A percentile compares a stretch with the other conserved stretches of the same genome.
phyloP scores from a whole-genome alignment of 768 basidiomycete species.

The Leccinum aurantiacum region DNA sequence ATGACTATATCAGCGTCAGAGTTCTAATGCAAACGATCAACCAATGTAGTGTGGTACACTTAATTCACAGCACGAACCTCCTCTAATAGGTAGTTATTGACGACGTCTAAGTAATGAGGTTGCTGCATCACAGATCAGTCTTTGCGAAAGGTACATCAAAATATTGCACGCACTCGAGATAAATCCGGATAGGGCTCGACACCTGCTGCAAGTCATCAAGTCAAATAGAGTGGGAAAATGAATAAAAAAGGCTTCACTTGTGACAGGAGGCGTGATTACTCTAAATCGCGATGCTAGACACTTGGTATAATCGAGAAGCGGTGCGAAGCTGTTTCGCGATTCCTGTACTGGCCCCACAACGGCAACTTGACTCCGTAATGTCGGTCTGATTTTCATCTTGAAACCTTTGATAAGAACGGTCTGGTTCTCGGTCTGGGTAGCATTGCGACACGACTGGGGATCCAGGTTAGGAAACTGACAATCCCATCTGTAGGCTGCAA shows the following conservation, averaged over 20 bases:
- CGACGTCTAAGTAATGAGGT: conserved; percentile 5
- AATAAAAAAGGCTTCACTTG: background rate
- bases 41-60: no score
- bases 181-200: background rate
- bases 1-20: no score
- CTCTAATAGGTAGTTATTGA: conserved; percentile 11
- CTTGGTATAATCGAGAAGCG: background rate
- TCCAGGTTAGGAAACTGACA: background rate
- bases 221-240: no score
- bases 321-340: no score
- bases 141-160: background rate
- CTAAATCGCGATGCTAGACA: background rate
- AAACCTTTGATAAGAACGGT: conserved; percentile 14
- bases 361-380: background rate
- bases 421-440: conserved; percentile 7
- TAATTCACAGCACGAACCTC: no score
- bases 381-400: conserved; percentile 4
- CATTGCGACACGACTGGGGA: background rate
- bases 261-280: no score
- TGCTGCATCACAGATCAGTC: background rate
- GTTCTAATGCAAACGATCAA: no score
- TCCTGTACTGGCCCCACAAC: background rate
- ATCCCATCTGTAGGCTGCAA: background rate
- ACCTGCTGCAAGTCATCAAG: background rate
- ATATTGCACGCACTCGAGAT: conserved; percentile 1